Conservation (phyloP, 768 basidiomycete species). For the Leccinum barrowsii region DNA sequence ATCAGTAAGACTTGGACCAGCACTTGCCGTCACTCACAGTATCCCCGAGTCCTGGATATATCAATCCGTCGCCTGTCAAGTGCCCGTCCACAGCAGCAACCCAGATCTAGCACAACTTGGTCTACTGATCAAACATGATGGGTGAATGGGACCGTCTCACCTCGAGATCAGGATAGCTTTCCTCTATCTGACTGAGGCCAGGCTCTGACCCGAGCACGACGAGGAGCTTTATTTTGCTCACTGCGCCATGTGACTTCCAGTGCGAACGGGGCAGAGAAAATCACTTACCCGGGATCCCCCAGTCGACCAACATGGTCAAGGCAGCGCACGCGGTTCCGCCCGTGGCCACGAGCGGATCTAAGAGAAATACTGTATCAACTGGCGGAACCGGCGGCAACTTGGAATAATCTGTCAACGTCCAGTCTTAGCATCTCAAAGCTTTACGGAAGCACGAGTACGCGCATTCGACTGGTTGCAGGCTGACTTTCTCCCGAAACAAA, state of each 20-base stretch:
- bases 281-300: slow-evolving; percentile 68
- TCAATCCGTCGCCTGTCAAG: slow-evolving; percentile 72
- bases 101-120: slow-evolving; percentile 60
- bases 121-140: not conserved
- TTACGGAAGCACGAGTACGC: slow-evolving; percentile 16
- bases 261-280: not conserved
- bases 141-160: slow-evolving; percentile 33
- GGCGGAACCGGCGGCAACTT: slow-evolving; percentile 76
- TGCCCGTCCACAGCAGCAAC: slow-evolving; percentile 74
- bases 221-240: slow-evolving; percentile 74
- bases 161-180: slow-evolving; percentile 76
- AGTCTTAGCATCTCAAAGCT: not conserved
- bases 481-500: slow-evolving; percentile 81
- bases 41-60: slow-evolving; percentile 90
- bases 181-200: slow-evolving; percentile 66
- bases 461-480: slow-evolving; percentile 91
- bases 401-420: slow-evolving; percentile 65
- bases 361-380: slow-evolving; percentile 79
- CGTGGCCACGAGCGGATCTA: slow-evolving; percentile 93
- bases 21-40: slow-evolving; percentile 49
- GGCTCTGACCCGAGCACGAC: slow-evolving; percentile 74
- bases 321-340: slow-evolving; percentile 92
- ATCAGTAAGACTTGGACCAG: not conserved
- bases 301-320: slow-evolving; percentile 78
- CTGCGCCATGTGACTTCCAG: slow-evolving; percentile 31